Percentiles rank a stretch among this genome's conserved stretches.
Evolutionary conservation across 108 stramenopile species (phyloP).

Genomic region (Conticribra guillardii): DNA sequence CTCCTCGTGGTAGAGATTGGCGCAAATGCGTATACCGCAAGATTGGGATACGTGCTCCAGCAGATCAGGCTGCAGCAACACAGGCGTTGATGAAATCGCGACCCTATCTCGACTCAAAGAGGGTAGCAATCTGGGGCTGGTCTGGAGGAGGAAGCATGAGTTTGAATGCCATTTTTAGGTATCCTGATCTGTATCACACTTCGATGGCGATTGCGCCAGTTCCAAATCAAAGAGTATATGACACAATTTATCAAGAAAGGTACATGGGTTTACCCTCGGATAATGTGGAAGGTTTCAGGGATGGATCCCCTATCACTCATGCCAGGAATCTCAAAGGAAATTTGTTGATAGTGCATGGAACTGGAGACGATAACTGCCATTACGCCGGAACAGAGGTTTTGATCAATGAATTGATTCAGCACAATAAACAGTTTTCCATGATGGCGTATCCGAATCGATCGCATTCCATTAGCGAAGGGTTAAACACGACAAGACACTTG

Average conservation of each 20-base stretch:
- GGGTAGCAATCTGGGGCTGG: constrained; percentile 57
- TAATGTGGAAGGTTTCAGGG: constrained; percentile 46
- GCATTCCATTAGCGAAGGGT: constrained; percentile 47
- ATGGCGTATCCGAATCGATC: constrained; percentile 51
- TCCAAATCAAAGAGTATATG: constrained; percentile 48
- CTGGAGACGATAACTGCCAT: constrained; percentile 51
- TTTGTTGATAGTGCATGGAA: constrained; percentile 47
- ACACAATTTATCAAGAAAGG: constrained; percentile 48
- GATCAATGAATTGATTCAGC: constrained; percentile 48
- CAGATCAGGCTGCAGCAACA: constrained; percentile 48
- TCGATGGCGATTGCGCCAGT: constrained; percentile 53
- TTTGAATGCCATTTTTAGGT: constrained; percentile 50
- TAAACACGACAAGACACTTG: constrained; percentile 48
- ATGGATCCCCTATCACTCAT: constrained; percentile 47
- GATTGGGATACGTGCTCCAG: constrained; percentile 44
- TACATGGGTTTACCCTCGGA: constrained; percentile 52
- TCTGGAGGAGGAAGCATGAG: constrained; percentile 51
- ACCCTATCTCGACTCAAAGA: constrained; percentile 38
- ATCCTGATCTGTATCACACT: constrained; percentile 40
- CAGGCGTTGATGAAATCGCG: constrained; percentile 31
- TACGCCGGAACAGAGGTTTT: constrained; percentile 47
- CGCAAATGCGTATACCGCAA: constrained; percentile 51
- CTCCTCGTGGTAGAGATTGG: constrained; percentile 46
- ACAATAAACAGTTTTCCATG: constrained; percentile 54
- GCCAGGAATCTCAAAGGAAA: constrained; percentile 47